Conservation (phyloP, 2,329 filamentous ascomycete genomes). For the Aspergillus uvarum region DNA sequence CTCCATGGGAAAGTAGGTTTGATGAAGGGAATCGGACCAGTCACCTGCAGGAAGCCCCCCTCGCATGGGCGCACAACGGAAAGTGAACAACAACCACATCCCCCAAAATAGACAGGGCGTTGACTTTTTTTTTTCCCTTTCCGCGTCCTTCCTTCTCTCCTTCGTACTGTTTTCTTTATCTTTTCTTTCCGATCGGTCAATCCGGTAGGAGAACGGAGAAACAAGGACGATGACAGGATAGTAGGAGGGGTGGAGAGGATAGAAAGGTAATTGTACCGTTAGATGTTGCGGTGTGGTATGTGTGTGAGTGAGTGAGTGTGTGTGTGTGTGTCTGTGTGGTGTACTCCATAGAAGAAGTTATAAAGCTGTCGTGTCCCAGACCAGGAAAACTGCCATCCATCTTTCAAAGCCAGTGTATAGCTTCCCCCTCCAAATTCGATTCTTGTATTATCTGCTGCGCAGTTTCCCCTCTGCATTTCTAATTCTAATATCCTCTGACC, state of each 20-base stretch:
- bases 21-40: constrained; percentile 6
- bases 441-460: neutral
- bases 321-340: neutral
- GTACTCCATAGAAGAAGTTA: neutral
- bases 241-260: neutral
- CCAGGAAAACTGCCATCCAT: neutral
- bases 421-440: neutral
- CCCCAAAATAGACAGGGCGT: constrained; percentile 9
- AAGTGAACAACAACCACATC: neutral
- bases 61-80: constrained; percentile 13
- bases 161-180: neutral
- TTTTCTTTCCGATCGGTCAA: constrained; percentile 9
- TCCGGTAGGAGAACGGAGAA: neutral
- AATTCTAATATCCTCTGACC: constrained; percentile 5
- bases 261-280: neutral
- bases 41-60: constrained; percentile 14
- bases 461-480: neutral
- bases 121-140: neutral
- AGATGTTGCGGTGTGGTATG: neutral
- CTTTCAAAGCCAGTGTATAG: neutral
- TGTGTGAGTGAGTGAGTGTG: neutral
- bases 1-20: neutral
- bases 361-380: neutral
- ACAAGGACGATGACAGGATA: neutral
- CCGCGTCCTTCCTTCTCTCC: neutral